Conservation (phyloP, 441 rosid species). For the Sinapis alba region DNA sequence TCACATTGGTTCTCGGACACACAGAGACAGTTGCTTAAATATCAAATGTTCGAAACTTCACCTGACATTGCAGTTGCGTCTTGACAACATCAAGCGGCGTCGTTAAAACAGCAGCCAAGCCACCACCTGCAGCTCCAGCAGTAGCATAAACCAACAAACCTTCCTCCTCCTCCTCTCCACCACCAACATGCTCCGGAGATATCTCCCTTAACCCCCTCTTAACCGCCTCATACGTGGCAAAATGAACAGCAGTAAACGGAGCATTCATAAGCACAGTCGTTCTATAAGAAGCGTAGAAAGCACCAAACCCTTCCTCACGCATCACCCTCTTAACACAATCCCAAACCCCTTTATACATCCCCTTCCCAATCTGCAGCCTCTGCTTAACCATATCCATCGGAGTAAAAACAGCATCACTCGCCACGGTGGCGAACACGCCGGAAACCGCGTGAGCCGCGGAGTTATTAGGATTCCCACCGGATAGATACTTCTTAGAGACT, state of each 20-base stretch:
- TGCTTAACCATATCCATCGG: slow-evolving; percentile 87
- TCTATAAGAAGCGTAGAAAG: slow-evolving; percentile 64
- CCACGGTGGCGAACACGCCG: slow-evolving; percentile 54
- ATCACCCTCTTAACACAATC: slow-evolving; percentile 55
- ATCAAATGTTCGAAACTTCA: slow-evolving; percentile 16
- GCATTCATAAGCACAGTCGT: slow-evolving; percentile 53
- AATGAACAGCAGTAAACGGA: slow-evolving; percentile 64
- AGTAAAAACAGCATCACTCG: slow-evolving; percentile 75
- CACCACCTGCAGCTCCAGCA: slow-evolving; percentile 67
- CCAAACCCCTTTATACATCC: slow-evolving; percentile 58
- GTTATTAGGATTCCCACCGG: slow-evolving; percentile 62
- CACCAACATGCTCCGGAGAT: slow-evolving; percentile 39
- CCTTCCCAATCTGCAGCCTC: slow-evolving; percentile 44
- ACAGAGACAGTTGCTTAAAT: no score
- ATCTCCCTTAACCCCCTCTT: slow-evolving; percentile 53
- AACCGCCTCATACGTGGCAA: slow-evolving; percentile 60
- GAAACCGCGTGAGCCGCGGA: slow-evolving; percentile 77
- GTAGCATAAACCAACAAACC: slow-evolving; percentile 56
- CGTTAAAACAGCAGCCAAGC: slow-evolving; percentile 55
- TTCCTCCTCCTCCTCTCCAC: slow-evolving; percentile 51
- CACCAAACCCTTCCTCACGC: slow-evolving; percentile 60
- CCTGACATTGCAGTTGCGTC: slow-evolving; percentile 77
- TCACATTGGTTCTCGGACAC: slow-evolving; percentile 42
- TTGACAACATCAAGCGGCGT: slow-evolving; percentile 69
- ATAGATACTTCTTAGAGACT: slow-evolving; percentile 61